Percentiles rank a stretch among this genome's conserved stretches.
Conservation (phyloP, 2,329 filamentous ascomycete species). For the Mariannaea sp. region DNA sequence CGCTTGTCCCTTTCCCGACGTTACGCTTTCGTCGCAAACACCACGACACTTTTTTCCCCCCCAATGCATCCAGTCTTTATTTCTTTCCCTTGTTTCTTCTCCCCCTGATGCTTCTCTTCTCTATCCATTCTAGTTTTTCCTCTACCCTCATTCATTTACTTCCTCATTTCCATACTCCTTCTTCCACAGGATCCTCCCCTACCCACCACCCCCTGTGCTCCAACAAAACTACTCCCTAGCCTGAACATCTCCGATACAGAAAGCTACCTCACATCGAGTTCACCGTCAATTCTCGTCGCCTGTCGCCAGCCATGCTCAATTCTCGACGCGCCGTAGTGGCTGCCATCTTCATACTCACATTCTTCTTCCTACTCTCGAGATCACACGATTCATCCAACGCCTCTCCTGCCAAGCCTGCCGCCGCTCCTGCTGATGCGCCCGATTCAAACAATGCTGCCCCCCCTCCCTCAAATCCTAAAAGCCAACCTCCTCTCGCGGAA, state of each 20-base stretch:
- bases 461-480: conserved; percentile 28
- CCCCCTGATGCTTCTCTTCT: conserved; percentile 25
- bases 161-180: conserved; percentile 24
- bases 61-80: conserved; percentile 23
- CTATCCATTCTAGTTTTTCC: conserved; percentile 29
- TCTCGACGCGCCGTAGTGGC: conserved; percentile 76
- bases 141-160: conserved; percentile 20
- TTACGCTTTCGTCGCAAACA: conserved; percentile 11
- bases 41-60: conserved; percentile 21
- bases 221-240: conserved; percentile 29
- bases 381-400: conserved; percentile 51
- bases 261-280: not conserved
- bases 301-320: conserved; percentile 67
- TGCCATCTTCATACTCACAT: conserved; percentile 69
- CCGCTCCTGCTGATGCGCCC: conserved; percentile 18
- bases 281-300: conserved; percentile 21
- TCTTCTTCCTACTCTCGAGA: conserved; percentile 71
- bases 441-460: conserved; percentile 27
- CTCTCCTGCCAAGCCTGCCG: conserved; percentile 24
- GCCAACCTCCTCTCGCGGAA: conserved; percentile 22
- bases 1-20: conserved; percentile 8
- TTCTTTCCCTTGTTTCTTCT: conserved; percentile 22
- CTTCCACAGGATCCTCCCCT: conserved; percentile 18
- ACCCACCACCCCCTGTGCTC: too few species aligned
- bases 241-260: conserved; percentile 22